These are phyloP conservation scores for Vaccinium corymbosum DNA, from an alignment of 148 eudicot genomes.

Conservation along the genomic window DNA sequence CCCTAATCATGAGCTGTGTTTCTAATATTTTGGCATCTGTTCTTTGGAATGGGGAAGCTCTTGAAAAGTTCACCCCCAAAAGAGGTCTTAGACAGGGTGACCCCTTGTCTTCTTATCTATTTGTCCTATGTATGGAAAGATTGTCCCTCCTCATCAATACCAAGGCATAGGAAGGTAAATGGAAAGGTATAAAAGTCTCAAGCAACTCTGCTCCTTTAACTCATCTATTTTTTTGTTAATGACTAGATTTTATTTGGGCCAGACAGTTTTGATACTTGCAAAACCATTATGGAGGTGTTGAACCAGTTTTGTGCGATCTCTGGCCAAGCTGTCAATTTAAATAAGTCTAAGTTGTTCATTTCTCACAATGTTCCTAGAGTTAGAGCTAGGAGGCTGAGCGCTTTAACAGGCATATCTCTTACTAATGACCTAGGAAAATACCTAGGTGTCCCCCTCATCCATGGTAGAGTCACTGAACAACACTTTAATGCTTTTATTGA, in stretches of 20 bases:
- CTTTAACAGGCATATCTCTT: not conserved
- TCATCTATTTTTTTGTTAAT: not conserved
- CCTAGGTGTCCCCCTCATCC: not conserved
- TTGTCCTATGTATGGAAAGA: not conserved
- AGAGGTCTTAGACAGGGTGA: not conserved
- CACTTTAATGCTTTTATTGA: not conserved
- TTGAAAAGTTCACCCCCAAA: not conserved
- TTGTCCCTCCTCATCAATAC: not conserved
- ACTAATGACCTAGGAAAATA: not conserved
- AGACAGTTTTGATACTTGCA: not conserved
- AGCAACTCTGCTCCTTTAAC: not conserved
- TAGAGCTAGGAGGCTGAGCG: not conserved
- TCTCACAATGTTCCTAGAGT: not conserved
- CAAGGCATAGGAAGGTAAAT: not conserved
- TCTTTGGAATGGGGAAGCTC: not conserved
- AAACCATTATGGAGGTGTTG: not conserved
- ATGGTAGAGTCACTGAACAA: not conserved
- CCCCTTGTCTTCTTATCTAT: not conserved
- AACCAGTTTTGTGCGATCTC: not conserved
- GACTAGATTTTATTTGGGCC: not conserved
- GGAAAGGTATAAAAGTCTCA: not conserved
- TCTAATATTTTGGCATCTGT: not conserved
- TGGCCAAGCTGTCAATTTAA: not conserved
- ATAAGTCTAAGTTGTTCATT: not conserved
- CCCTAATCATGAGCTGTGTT: not conserved